Percentiles rank a stretch among this genome's conserved stretches.
Conservation (phyloP, 495 filamentous ascomycete genomes). For the Neurospora sp. region DNA sequence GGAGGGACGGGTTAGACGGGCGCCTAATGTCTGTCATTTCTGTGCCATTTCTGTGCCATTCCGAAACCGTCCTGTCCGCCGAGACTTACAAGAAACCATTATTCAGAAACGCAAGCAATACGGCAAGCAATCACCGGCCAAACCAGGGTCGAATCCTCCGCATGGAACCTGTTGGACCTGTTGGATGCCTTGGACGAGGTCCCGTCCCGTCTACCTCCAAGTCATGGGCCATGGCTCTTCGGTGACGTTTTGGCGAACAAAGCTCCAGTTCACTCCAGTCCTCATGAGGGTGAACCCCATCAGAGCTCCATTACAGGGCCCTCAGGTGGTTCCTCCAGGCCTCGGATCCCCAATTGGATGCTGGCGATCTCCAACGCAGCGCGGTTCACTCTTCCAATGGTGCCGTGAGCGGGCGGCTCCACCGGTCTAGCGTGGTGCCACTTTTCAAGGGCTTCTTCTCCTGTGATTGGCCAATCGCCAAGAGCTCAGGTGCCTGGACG, state of each 20-base stretch:
- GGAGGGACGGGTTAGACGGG: background rate
- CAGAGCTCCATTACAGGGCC: background rate
- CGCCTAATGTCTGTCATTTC: background rate
- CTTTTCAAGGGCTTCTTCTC: background rate
- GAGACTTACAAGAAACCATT: background rate
- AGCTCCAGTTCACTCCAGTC: background rate
- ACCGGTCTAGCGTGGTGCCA: slow-evolving; percentile 1
- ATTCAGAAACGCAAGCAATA: background rate
- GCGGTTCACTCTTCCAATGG: background rate
- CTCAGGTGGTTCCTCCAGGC: background rate
- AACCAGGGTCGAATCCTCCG: background rate
- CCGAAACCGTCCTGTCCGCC: background rate
- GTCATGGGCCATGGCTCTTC: background rate
- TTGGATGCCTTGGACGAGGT: background rate
- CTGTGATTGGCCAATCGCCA: background rate
- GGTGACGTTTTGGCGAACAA: background rate
- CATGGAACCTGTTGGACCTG: background rate
- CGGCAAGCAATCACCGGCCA: background rate
- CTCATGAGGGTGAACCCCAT: background rate
- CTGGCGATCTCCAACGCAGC: background rate
- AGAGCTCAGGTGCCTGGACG: background rate
- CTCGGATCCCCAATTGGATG: background rate
- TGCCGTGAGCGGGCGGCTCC: background rate
- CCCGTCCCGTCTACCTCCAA: background rate
- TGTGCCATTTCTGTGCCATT: background rate